Evolutionary conservation across 2,329 filamentous ascomycete genomes (phyloP), one percentile per base, ranked within the genome.

Genomic region (Chrysoporthe austroafricana): DNA sequence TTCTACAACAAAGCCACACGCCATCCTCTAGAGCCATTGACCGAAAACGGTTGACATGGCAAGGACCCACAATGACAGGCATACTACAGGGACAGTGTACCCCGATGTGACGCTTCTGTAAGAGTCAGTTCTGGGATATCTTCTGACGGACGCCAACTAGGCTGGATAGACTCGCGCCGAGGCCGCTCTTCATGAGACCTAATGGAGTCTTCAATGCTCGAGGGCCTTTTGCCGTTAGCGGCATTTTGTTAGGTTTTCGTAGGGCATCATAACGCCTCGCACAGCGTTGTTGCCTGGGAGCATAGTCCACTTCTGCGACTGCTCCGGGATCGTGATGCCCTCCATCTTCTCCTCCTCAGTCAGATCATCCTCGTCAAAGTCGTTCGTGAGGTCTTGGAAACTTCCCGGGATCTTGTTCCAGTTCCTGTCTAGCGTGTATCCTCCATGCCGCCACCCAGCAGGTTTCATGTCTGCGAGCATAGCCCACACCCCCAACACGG

Each of bases 351-450:
- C 48, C 18, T 65, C 48, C 57, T 57, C 62, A 16, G 59, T 56
- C 32, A 67, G 46, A 18, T 61, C 62, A 8, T 67, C 62, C 2
- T 64, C 57, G 1, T 64, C 66, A 36, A 54, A 58, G 48, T 50
- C 62, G 14, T 65, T 48, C 34, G 48, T 60, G 14, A n/a, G 42
- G 18, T 68, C 66, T 21, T 68, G 39, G 14, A 50, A 44, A 16
- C 62, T 54, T 8, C 62, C 66, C 52, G 62, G 66, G 26, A 67
- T 64, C 2, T 32, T 7, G 32, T 64, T 56, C 66, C 66, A 68
- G 3, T 1, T n/a, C 13, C 62, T 18, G 21, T 68, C 66, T 7
- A 68, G 57, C n/a, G 62, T 64, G 56, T 64, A 67, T 5, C 66
- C 66, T 39, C 62, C 66, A 1, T 2, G 6, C 8, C 2, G 21